Conservation (phyloP, 2,329 filamentous ascomycete genomes). For the Didymella arachidicola region DNA sequence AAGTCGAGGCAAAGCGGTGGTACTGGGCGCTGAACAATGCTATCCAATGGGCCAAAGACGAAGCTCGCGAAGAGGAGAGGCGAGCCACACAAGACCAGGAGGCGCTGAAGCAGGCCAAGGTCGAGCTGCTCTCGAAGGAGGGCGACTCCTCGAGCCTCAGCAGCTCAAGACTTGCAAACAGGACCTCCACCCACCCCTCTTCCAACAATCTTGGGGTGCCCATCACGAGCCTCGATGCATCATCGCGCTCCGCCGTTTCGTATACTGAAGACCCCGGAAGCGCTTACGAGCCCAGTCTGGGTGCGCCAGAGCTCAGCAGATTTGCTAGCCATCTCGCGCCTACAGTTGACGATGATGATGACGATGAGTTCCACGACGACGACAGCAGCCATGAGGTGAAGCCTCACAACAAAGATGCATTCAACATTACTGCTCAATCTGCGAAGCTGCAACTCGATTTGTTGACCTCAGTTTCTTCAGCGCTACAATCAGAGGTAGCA, state of each 20-base stretch:
- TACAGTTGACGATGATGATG: constrained; percentile 65
- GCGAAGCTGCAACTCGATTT: constrained; percentile 92
- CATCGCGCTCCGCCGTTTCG: constrained; percentile 55
- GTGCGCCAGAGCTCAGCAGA: constrained; percentile 62
- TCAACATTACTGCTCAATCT: constrained; percentile 96
- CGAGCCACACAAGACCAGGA: constrained; percentile 78
- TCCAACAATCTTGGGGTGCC: constrained; percentile 59
- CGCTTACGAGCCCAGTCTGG: constrained; percentile 64
- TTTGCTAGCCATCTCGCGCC: constrained; percentile 59
- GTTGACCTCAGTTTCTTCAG: constrained; percentile 83
- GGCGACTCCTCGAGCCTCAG: constrained; percentile 52
- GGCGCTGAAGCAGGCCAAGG: constrained; percentile 76
- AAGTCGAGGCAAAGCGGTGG: constrained; percentile 98
- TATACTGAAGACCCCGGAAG: constrained; percentile 64
- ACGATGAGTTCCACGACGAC: constrained; percentile 82
- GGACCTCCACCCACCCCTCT: constrained; percentile 39
- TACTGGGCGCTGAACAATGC: constrained; percentile 99
- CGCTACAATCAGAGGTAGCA: constrained; percentile 74
- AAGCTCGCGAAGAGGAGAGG: constrained; percentile 87
- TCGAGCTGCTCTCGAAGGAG: constrained; percentile 67
- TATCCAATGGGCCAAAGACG: constrained; percentile 98
- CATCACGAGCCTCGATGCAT: constrained; percentile 51
- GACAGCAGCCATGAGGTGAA: constrained; percentile 77
- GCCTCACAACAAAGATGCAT: constrained; percentile 85
- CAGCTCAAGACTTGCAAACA: constrained; percentile 44